phyloP scores from a whole-genome alignment of 306 rosid genomes.

The Prunus armeniaca region DNA sequence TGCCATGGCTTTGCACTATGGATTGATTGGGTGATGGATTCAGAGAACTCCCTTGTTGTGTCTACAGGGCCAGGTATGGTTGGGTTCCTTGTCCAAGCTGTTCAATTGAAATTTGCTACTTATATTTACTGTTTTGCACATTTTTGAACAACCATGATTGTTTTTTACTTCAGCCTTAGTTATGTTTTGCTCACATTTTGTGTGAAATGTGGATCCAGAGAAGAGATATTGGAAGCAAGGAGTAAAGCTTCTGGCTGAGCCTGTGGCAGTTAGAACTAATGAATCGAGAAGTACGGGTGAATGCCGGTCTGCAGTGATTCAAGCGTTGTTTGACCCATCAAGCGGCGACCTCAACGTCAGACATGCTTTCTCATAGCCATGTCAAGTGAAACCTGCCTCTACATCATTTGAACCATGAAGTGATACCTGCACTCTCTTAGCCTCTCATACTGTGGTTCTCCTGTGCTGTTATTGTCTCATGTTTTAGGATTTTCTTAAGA shows the following conservation, averaged over 20 bases:
- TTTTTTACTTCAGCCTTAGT: neutral
- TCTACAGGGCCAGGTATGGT: conserved; percentile 86
- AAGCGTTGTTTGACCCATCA: conserved; percentile 65
- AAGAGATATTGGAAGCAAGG: conserved; percentile 94
- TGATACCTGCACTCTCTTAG: neutral
- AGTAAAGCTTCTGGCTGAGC: conserved; percentile 74
- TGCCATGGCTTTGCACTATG: conserved; percentile 86
- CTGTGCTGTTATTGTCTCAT: neutral
- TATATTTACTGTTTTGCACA: neutral
- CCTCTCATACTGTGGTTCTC: neutral
- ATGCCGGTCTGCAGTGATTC: conserved; percentile 45
- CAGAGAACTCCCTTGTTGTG: conserved; percentile 49
- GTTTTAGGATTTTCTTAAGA: neutral
- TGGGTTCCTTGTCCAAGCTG: conserved; percentile 9
- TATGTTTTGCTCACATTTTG: neutral
- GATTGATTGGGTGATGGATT: conserved; percentile 94
- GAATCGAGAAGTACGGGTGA: conserved; percentile 18
- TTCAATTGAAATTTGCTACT: neutral
- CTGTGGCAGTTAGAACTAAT: conserved; percentile 48
- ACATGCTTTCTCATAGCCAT: conserved; percentile 39
- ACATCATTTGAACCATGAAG: neutral
- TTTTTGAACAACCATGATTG: neutral
- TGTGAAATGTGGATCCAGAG: conserved; percentile 44
- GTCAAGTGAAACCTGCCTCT: neutral
- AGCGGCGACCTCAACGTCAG: conserved; percentile 48